phyloP scores from a whole-genome alignment of 2,329 filamentous ascomycete genomes.

The Xylariomycetidae sp. region DNA sequence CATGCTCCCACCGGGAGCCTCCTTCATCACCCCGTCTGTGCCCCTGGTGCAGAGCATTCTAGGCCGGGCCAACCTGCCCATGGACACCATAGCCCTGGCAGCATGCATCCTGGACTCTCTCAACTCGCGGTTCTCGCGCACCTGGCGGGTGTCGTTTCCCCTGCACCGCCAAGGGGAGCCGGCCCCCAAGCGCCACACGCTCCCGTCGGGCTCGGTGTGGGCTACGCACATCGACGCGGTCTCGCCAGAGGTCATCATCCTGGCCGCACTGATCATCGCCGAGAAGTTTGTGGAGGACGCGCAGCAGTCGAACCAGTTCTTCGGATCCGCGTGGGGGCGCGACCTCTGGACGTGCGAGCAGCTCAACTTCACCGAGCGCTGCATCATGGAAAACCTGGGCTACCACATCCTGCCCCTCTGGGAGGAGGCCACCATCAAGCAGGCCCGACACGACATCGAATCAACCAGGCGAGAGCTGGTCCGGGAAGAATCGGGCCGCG shows the following conservation, averaged over 20 bases:
- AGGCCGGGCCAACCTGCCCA: constrained; percentile 50
- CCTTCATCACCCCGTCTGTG: constrained; percentile 53
- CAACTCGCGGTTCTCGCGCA: constrained; percentile 56
- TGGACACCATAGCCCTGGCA: constrained; percentile 59
- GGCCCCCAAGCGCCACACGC: constrained; percentile 36
- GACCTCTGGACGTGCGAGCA: constrained; percentile 56
- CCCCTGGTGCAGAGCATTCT: constrained; percentile 58
- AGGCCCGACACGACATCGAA: constrained; percentile 61
- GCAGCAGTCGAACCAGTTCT: constrained; percentile 49
- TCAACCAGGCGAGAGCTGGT: constrained; percentile 42
- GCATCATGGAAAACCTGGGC: constrained; percentile 59
- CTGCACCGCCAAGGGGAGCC: constrained; percentile 27
- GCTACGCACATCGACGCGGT: constrained; percentile 55
- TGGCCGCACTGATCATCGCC: constrained; percentile 60
- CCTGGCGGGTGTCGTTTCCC: constrained; percentile 58
- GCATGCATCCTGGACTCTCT: constrained; percentile 64
- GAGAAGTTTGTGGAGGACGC: constrained; percentile 61
- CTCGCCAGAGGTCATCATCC: constrained; percentile 57
- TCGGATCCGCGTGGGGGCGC: constrained; percentile 49
- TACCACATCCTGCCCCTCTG: constrained; percentile 60
- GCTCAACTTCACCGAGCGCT: constrained; percentile 60
- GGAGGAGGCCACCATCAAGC: constrained; percentile 50
- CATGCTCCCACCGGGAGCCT: constrained; percentile 60
- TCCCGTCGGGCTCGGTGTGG: constrained; percentile 32
- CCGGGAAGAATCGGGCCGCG: constrained; percentile 17